Evolutionary conservation across 208 protist species (phyloP).

Genomic region (Crithidia bombi): DNA sequence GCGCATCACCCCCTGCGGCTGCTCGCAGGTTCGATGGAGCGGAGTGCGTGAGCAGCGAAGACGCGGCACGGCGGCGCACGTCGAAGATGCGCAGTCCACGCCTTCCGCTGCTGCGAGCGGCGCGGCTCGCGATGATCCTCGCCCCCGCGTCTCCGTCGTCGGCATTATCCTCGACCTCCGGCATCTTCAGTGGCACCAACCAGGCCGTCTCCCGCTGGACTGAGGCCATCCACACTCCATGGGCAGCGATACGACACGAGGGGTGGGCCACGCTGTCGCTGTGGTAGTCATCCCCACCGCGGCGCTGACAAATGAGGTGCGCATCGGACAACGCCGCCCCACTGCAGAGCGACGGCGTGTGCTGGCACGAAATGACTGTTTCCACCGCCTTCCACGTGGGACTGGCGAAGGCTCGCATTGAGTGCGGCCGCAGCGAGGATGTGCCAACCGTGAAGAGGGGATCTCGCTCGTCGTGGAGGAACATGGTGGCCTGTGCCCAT

Average conservation of each 20-base stretch:
- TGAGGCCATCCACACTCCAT: constrained; percentile 36
- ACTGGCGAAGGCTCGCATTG: neutral
- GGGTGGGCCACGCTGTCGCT: constrained; percentile 8
- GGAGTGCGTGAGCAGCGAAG: too few species aligned
- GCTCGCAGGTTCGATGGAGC: too few species aligned
- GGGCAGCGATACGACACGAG: neutral
- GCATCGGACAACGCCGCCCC: neutral
- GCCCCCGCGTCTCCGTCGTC: neutral
- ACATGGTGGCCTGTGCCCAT: constrained; percentile 27
- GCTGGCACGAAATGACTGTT: neutral
- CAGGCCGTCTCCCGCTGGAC: constrained; percentile 27
- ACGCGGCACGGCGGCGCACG: constrained; percentile 11
- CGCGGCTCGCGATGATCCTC: too few species aligned
- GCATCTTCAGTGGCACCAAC: constrained; percentile 31
- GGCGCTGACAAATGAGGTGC: constrained; percentile 25
- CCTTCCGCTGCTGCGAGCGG: too few species aligned
- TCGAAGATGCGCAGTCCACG: constrained; percentile 22
- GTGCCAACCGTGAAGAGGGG: neutral
- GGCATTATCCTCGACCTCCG: constrained; percentile 14
- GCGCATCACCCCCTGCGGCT: too few species aligned
- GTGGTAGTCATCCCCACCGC: constrained; percentile 1
- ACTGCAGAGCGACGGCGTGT: neutral
- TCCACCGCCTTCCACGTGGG: constrained; percentile 19
- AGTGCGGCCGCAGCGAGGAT: neutral
- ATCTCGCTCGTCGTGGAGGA: constrained; percentile 13